Percentiles rank a stretch among this genome's conserved stretches.
phyloP scores from a whole-genome alignment of 202 grass and related monocot species.

The Eragrostis tef region DNA sequence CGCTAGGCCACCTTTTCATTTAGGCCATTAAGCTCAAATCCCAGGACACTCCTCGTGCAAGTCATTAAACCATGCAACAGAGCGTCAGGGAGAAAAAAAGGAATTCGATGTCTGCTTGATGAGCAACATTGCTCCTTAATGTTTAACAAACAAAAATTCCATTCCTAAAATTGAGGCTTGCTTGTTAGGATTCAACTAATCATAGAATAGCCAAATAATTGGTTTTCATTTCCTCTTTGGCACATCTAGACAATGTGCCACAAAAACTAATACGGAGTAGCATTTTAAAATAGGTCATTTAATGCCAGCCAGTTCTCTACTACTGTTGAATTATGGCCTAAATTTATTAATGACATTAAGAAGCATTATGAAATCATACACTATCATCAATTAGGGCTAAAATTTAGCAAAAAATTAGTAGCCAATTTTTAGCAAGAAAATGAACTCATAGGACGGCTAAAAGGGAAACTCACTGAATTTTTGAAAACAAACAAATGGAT shows the following conservation, averaged over 20 bases:
- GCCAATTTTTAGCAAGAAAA: not conserved
- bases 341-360: no score
- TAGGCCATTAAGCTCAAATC: slow-evolving; percentile 10
- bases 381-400: not conserved
- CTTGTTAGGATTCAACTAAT: not conserved
- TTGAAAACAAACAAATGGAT: not conserved
- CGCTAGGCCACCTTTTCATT: not conserved
- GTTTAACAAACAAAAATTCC: not conserved
- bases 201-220: not conserved
- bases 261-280: not conserved
- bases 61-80: slow-evolving; percentile 7
- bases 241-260: not conserved
- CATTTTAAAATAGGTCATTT: slow-evolving; percentile 8
- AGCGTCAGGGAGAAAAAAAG: not conserved
- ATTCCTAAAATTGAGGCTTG: not conserved
- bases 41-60: not conserved
- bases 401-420: not conserved
- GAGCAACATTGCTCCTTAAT: not conserved
- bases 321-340: no score
- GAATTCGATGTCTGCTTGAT: not conserved
- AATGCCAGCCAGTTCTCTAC: not conserved
- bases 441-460: not conserved
- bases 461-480: not conserved
- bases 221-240: not conserved
- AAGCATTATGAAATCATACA: not conserved